A percentile compares a stretch with the other conserved stretches of the same genome.
Evolutionary conservation across 139 green algal species (phyloP).

Genomic region (Ettlia oleoabundans): DNA sequence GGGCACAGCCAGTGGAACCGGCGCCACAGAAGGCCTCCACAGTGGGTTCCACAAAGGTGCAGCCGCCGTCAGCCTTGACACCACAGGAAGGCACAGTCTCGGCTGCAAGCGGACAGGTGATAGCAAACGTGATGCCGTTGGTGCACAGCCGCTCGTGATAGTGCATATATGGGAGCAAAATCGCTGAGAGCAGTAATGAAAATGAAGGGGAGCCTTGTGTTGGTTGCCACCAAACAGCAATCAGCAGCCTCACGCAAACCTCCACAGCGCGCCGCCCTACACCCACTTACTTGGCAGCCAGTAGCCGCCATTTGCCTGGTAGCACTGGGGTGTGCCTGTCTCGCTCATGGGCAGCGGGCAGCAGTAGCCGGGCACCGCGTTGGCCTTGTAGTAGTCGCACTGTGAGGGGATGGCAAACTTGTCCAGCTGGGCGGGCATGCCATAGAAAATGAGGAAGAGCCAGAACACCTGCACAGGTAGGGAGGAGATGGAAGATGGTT

Average conservation of each 20-base stretch:
- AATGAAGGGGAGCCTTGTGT: too few relatives aligned
- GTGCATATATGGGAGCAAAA: too few relatives aligned
- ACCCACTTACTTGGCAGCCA: conserved; percentile 23
- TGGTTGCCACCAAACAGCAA: background rate
- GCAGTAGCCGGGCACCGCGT: background rate
- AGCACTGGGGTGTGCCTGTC: background rate
- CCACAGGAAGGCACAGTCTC: background rate
- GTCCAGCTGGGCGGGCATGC: conserved; percentile 46
- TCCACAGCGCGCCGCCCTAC: too few relatives aligned
- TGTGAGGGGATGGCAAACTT: conserved; percentile 27
- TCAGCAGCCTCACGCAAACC: background rate
- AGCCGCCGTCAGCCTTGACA: background rate
- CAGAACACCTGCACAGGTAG: conserved; percentile 55
- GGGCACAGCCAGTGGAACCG: background rate
- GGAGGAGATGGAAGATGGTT: background rate
- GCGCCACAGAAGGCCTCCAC: conserved; percentile 18
- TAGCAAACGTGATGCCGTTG: too few relatives aligned
- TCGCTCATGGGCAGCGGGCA: background rate
- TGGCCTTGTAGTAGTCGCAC: conserved; percentile 15
- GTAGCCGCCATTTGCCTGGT: background rate
- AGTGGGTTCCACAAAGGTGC: background rate
- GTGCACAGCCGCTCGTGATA: too few relatives aligned
- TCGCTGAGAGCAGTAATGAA: too few relatives aligned
- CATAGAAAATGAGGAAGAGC: conserved; percentile 91
- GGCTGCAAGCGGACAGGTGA: background rate